phyloP scores from a whole-genome alignment of 768 basidiomycete genomes.

The Kwoniella sp. region DNA sequence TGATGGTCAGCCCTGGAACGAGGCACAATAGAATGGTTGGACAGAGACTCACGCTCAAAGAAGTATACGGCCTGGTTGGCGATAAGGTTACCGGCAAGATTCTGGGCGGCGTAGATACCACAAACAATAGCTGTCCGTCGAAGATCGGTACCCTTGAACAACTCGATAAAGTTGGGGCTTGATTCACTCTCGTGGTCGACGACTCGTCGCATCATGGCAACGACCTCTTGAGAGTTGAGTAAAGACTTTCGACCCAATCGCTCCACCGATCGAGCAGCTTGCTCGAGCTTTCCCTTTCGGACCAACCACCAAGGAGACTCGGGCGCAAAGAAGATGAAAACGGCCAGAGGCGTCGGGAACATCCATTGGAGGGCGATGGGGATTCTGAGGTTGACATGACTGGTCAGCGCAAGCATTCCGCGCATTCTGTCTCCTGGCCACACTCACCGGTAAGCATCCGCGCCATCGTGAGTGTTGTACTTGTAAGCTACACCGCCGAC shows the following conservation, averaged over 20 bases:
- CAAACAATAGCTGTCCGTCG: slow-evolving; percentile 46
- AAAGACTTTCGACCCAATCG: slow-evolving; percentile 32
- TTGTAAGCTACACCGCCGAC: slow-evolving; percentile 49
- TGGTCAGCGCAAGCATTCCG: not conserved
- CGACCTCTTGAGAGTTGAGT: slow-evolving; percentile 29
- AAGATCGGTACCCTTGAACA: slow-evolving; percentile 43
- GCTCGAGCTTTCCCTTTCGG: slow-evolving; percentile 41
- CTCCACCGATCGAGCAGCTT: slow-evolving; percentile 37
- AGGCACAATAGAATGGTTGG: too few relatives aligned
- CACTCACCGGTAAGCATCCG: slow-evolving; percentile 41
- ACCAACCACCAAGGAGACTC: slow-evolving; percentile 54
- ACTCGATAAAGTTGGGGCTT: slow-evolving; percentile 39
- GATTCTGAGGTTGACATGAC: slow-evolving; percentile 20
- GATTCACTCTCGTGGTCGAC: slow-evolving; percentile 30
- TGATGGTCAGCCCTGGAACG: too few relatives aligned
- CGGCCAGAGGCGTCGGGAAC: slow-evolving; percentile 47
- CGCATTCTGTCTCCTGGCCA: not conserved
- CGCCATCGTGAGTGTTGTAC: slow-evolving; percentile 25
- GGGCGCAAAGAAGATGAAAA: slow-evolving; percentile 49
- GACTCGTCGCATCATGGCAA: slow-evolving; percentile 54
- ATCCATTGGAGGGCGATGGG: slow-evolving; percentile 50
- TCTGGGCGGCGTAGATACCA: slow-evolving; percentile 47
- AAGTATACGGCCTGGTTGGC: slow-evolving; percentile 44
- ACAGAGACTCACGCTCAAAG: slow-evolving; percentile 42
- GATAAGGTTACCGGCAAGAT: slow-evolving; percentile 47